Evolutionary conservation across 495 filamentous ascomycete genomes (phyloP).

Genomic region (Podospora pseudoanserina): DNA sequence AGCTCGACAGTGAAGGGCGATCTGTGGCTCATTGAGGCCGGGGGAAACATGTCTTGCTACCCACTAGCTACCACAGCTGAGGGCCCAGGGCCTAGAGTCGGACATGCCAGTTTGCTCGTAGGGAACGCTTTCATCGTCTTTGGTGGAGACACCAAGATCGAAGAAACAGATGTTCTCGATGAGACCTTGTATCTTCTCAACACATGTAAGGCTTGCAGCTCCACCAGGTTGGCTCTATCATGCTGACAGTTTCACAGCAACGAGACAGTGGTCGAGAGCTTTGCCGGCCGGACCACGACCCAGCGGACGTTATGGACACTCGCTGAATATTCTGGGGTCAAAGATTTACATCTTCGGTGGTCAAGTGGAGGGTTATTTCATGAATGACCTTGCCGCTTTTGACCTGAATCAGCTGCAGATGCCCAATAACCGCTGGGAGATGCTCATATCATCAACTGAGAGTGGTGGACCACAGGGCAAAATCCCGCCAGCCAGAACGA

Average conservation of each 20-base stretch:
- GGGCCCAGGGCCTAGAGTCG: conserved; percentile 91
- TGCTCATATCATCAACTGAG: conserved; percentile 73
- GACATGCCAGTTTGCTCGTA: conserved; percentile 89
- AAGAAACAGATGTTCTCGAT: conserved; percentile 85
- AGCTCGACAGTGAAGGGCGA: conserved; percentile 94
- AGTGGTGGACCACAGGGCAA: conserved; percentile 62
- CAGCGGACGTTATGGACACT: conserved; percentile 91
- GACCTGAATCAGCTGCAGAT: conserved; percentile 91
- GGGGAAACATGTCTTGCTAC: conserved; percentile 82
- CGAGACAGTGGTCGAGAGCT: conserved; percentile 94
- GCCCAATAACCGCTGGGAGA: conserved; percentile 87
- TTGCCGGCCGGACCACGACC: conserved; percentile 79
- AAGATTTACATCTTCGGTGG: conserved; percentile 97
- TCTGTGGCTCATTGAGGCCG: conserved; percentile 95
- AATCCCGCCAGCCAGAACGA: conserved; percentile 88
- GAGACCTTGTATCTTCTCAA: conserved; percentile 96
- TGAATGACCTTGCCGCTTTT: conserved; percentile 97
- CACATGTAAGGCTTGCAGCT: conserved; percentile 66
- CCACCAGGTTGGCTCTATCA: neutral
- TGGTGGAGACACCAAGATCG: conserved; percentile 95
- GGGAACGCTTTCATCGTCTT: conserved; percentile 99
- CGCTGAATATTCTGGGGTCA: conserved; percentile 90
- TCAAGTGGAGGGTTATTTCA: conserved; percentile 95
- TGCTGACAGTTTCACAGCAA: conserved; percentile 54
- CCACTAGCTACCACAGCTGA: conserved; percentile 88